phyloP scores from a whole-genome alignment of 1,284 basidiomycete species.

The Mrakiaceae sp. region DNA sequence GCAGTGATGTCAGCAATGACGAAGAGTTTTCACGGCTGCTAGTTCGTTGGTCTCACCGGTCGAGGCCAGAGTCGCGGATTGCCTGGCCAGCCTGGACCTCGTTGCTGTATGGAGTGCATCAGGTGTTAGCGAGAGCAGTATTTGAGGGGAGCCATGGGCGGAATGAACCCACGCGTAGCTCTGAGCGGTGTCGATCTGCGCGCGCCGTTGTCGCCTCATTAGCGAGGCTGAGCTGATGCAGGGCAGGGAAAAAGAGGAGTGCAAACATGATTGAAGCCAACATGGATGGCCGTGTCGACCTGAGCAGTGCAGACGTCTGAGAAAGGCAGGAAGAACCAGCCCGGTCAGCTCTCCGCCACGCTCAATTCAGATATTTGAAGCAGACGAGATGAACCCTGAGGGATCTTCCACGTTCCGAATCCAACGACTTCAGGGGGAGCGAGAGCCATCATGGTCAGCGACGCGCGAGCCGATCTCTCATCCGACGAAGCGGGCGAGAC shows the following conservation, averaged over 20 bases:
- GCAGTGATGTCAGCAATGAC: no score
- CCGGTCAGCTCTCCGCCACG: not conserved
- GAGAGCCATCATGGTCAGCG: not conserved
- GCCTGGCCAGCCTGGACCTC: slow-evolving; percentile 5
- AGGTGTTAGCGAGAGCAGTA: no score
- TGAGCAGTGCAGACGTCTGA: slow-evolving; percentile 18
- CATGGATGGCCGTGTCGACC: slow-evolving; percentile 30
- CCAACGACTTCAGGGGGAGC: not conserved
- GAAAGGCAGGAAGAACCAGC: not conserved
- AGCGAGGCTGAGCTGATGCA: not conserved
- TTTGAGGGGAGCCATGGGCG: no score
- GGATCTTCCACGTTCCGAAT: slow-evolving; percentile 28
- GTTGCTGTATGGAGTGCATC: slow-evolving; percentile 14
- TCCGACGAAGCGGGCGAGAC: not conserved
- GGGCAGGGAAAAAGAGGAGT: not conserved
- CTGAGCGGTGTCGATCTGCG: slow-evolving; percentile 31
- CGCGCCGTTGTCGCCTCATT: no score
- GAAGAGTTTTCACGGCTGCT: no score
- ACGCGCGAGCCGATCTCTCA: no score
- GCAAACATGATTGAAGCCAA: slow-evolving; percentile 30
- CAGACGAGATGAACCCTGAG: slow-evolving; percentile 18
- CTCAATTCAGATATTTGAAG: not conserved
- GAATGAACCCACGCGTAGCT: not conserved
- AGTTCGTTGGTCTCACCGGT: slow-evolving; percentile 25
- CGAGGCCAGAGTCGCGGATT: slow-evolving; percentile 19